Evolutionary conservation across 306 rosid species (phyloP).

Genomic region (Quercus parvula): DNA sequence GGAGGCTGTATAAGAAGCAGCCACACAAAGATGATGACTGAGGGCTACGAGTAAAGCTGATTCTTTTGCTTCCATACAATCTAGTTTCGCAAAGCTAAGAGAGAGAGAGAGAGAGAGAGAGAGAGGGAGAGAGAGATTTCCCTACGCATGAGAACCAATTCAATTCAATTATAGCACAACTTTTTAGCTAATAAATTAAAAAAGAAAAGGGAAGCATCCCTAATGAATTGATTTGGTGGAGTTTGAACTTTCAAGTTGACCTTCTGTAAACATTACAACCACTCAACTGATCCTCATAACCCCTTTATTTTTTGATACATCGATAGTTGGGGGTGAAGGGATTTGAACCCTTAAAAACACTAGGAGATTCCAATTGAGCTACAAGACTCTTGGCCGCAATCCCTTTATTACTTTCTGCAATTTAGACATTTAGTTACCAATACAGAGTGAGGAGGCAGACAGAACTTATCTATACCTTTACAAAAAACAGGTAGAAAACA

Average conservation of each 20-base stretch:
- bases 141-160: background rate
- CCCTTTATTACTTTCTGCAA: conserved; percentile 21
- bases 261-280: conserved; percentile 19
- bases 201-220: background rate
- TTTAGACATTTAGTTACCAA: background rate
- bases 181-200: background rate
- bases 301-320: conserved; percentile 5
- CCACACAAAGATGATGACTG: too few relatives aligned
- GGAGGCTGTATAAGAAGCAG: too few relatives aligned
- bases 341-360: too few relatives aligned
- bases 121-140: background rate
- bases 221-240: background rate
- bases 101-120: too few relatives aligned
- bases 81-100: too few relatives aligned
- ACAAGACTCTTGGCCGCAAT: too few relatives aligned
- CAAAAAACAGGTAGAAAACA: background rate
- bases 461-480: conserved; percentile 14
- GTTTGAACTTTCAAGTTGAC: background rate
- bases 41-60: too few relatives aligned
- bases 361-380: too few relatives aligned
- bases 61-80: too few relatives aligned
- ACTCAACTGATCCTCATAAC: background rate
- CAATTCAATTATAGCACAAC: background rate
- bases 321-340: too few relatives aligned
- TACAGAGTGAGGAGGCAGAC: conserved; percentile 16